Percentiles rank a stretch among this genome's conserved stretches.
These are phyloP conservation scores for Tulasnella calospora DNA, from an alignment of 768 basidiomycete genomes.

Conservation along the genomic window DNA sequence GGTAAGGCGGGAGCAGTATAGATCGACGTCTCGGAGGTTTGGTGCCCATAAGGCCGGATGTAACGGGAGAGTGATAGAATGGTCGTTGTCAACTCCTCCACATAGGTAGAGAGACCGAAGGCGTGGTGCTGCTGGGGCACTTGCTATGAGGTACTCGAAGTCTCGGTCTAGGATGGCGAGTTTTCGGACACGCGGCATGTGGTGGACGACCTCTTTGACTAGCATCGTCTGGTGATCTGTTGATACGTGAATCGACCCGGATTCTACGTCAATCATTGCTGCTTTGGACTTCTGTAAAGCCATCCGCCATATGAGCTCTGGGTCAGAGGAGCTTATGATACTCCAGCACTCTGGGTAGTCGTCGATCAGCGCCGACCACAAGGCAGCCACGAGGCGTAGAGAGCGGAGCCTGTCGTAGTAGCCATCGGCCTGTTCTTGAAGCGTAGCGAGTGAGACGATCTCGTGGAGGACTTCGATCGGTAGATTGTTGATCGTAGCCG, in stretches of 20 bases:
- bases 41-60: neutral
- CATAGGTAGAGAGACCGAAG: neutral
- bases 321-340: neutral
- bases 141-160: neutral
- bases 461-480: too few species aligned
- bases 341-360: neutral
- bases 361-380: too few species aligned
- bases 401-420: too few species aligned
- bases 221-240: neutral
- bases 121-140: neutral
- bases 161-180: neutral
- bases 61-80: neutral
- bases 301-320: neutral
- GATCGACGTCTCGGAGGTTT: neutral
- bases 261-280: neutral
- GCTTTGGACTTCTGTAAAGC: neutral
- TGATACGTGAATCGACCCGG: neutral
- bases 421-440: too few species aligned
- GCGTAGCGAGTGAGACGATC: too few species aligned
- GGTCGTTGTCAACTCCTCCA: neutral
- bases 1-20: neutral
- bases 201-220: neutral
- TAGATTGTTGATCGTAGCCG: too few species aligned
- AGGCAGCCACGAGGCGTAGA: too few species aligned
- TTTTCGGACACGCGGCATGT: neutral